Evolutionary conservation across 2,329 filamentous ascomycete genomes (phyloP), one percentile per base, ranked within the genome.

Genomic region (Eutypella sp.): DNA sequence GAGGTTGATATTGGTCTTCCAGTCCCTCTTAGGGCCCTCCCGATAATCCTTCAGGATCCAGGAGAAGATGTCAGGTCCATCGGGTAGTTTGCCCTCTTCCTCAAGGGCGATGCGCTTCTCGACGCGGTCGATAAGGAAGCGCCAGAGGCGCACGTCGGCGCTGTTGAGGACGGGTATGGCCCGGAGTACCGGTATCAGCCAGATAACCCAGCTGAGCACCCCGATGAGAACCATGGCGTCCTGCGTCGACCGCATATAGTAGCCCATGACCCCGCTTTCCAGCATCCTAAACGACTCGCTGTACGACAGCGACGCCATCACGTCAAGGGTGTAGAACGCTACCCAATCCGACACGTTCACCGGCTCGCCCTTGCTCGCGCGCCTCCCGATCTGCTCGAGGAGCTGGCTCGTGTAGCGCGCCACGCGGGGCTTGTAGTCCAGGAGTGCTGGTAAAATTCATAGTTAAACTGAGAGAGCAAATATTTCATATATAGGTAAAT

Each of bases 271-370:
- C 3, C 58, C 60, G 1, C 52, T 47, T 22, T 45, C 48, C 13
- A 70, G 53, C 66, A 66, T 65, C 9, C 62, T 52, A 39, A 68
- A 70, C 5, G 57, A 54, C 24, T 61, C 56, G 1, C 63, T 66
- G 38, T 71, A 71, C 4, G 64, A 67, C 31, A 72, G 53, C 15
- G 40, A 71, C 65, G 66, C 68, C 68, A 71, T 69, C 5, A 70
- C 58, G 18, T 70, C 68, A 33, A 68, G 69, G 19, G 49, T 60
- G 42, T 63, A 66, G 38, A 65, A 66, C 44, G 61, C 63, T 47
- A 65, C 63, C 59, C 62, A 65, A 4, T 56, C 48, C 1, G 63
- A 54, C 4, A 58, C 55, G 33, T 70, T 53, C 5, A 68, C 44
- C 0, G 31, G 56, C 5, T 44, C 42, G 1, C 58, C 57, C 9